Percentiles rank a stretch among this genome's conserved stretches.
Conservation (phyloP, 768 basidiomycete species). For the Leucosporidium yakuticum region DNA sequence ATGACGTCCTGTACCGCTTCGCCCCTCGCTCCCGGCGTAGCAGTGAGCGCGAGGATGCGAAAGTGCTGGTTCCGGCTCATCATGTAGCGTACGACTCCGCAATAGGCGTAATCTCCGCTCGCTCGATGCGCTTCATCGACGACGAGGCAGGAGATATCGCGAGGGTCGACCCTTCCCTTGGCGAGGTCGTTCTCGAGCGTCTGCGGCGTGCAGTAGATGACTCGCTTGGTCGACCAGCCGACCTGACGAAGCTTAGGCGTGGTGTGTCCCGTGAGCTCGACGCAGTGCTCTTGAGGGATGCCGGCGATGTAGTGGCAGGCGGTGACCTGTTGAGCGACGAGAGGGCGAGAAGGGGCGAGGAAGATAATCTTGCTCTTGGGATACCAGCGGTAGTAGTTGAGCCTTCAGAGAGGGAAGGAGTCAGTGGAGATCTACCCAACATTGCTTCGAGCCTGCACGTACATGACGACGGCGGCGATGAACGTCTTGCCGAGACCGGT, state of each 20-base stretch:
- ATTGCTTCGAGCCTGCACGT: not conserved
- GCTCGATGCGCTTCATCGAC: constrained; percentile 88
- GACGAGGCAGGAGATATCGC: constrained; percentile 77
- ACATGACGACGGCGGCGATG: constrained; percentile 91
- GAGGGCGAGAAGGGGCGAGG: constrained; percentile 89
- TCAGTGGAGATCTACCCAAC: not conserved
- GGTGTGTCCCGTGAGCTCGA: constrained; percentile 78
- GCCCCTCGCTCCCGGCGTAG: constrained; percentile 80
- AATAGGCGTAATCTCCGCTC: constrained; percentile 68
- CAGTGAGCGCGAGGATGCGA: constrained; percentile 85
- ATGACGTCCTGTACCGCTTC: constrained; percentile 84
- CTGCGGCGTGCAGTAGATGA: constrained; percentile 50
- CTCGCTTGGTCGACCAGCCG: constrained; percentile 40
- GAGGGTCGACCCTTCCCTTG: constrained; percentile 64
- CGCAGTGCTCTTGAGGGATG: constrained; percentile 76
- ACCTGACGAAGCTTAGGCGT: constrained; percentile 52
- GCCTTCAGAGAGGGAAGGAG: constrained; percentile 11
- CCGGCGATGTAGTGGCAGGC: constrained; percentile 91
- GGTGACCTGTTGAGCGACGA: constrained; percentile 89
- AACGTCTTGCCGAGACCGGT: constrained; percentile 98
- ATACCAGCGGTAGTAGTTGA: constrained; percentile 70
- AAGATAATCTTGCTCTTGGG: constrained; percentile 88
- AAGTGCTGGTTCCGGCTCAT: constrained; percentile 94
- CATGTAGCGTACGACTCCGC: constrained; percentile 65
- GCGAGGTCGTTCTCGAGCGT: constrained; percentile 81